Base-by-base conservation (phyloP, 805 yeast genomes). In the Debaryomyces maramus region DNA sequence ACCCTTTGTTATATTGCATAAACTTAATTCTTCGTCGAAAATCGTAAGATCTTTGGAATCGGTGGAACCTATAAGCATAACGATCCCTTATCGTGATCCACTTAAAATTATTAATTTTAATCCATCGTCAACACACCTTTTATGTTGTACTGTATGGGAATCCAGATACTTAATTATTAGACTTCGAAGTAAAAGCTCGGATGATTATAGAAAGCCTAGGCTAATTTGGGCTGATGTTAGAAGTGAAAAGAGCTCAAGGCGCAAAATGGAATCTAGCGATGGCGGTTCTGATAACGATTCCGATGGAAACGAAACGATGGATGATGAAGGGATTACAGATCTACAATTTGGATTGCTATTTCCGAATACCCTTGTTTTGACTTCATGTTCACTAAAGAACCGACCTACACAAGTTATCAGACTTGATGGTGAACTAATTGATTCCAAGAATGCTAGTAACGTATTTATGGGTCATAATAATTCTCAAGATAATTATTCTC, bases 251-350 rank as follows among this genome's bases (percentile, higher is more conserved):
- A 34, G 40, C 3, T 38, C 38, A 4, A 44, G 45, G 33, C 43
- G 50, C 15, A 47, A 48, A 10, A 37, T 46, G 6, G 55, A 45
- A 4, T 48, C 47, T 7, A 42, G 42, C 6, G 30, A 31, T n/a
- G 47, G 40, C 6, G 55, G 45, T 21, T 52, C 50, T 3, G 55
- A 53, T 21, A 53, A 52, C 7, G 49, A 47, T 9, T 29, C 34
- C n/a, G 61, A 56, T 24, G 52, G 48, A 36, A 58, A 58, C 20
- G 45, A 60, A 31, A 64, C 65, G 70, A 63, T 85, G 48, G 95
- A 87, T 45, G 80, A 87, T 41, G 97, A 90, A 56, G 97, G 97
- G 2, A 87, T 91, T 27, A 91, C 98, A 0, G 86, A 82, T 46
- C 63, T 87, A 5, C 75, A 77, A 40, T 85, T 89, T 57, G 73